Percentiles rank a stretch among this genome's conserved stretches.
phyloP scores from a whole-genome alignment of 2,329 filamentous ascomycete genomes.

The Hypoxylon sp. region DNA sequence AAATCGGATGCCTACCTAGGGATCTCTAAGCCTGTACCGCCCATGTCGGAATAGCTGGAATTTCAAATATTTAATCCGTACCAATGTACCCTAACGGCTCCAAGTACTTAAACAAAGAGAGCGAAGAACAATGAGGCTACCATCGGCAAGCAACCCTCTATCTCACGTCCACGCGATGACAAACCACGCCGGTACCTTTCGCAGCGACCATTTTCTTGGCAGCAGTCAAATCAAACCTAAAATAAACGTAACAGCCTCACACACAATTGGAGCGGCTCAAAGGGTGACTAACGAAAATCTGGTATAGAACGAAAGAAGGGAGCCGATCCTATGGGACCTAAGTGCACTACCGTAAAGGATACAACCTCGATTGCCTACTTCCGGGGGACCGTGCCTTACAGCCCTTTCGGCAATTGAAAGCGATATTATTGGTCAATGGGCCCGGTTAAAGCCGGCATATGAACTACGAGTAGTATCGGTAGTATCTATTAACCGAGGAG shows the following conservation, averaged over 20 bases:
- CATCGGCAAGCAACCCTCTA: too few relatives aligned
- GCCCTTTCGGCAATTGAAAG: conserved; percentile 4
- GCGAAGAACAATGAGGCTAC: too few relatives aligned
- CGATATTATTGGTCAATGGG: conserved; percentile 5
- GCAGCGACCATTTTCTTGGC: neutral
- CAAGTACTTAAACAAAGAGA: too few relatives aligned
- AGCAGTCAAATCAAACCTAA: neutral
- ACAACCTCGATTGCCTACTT: neutral
- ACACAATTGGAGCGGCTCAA: conserved; percentile 5
- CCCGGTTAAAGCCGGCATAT: conserved; percentile 8
- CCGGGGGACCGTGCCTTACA: neutral
- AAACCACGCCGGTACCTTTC: neutral
- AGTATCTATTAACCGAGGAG: conserved; percentile 6
- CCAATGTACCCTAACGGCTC: too few relatives aligned
- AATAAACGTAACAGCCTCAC: conserved; percentile 1
- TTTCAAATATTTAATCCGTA: too few relatives aligned
- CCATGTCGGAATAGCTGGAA: too few relatives aligned
- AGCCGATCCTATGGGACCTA: neutral
- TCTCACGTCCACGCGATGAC: too few relatives aligned
- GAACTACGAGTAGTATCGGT: neutral
- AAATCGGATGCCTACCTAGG: too few relatives aligned
- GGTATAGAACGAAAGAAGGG: neutral
- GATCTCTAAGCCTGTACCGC: too few relatives aligned
- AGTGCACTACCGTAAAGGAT: neutral
- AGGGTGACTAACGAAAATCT: neutral